A percentile compares a stretch with the other conserved stretches of the same genome.
phyloP scores from a whole-genome alignment of 257 asterid species.

The Solanum lignicaule region DNA sequence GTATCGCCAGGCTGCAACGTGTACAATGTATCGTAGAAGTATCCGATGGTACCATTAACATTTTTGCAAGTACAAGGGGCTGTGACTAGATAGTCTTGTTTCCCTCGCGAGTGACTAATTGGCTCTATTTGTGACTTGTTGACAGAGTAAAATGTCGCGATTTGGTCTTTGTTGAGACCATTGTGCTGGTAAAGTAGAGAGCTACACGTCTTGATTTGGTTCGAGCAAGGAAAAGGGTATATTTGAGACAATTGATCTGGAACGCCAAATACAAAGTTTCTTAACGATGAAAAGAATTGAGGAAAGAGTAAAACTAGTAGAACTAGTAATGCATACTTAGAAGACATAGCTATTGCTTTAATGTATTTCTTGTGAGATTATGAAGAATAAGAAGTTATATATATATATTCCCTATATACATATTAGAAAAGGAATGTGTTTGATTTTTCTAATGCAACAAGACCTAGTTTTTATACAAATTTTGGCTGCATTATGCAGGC shows the following conservation, averaged over 20 bases:
- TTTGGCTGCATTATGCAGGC: background rate
- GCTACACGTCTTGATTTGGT: conserved; percentile 27
- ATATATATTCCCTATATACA: background rate
- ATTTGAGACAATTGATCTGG: conserved; percentile 7
- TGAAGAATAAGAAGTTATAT: background rate
- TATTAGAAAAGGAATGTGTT: background rate
- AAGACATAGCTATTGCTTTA: conserved; percentile 35
- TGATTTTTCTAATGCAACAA: background rate
- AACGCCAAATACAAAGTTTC: background rate
- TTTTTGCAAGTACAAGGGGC: conserved; percentile 55
- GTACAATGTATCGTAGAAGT: conserved; percentile 52
- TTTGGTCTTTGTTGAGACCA: conserved; percentile 14
- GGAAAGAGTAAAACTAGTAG: conserved; percentile 10
- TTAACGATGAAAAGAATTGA: background rate
- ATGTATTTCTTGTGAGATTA: conserved; percentile 5
- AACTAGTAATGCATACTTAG: background rate
- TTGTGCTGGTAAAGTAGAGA: conserved; percentile 62
- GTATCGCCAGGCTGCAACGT: conserved; percentile 16
- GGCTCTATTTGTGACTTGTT: conserved; percentile 29
- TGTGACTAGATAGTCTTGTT: conserved; percentile 36
- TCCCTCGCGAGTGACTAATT: background rate
- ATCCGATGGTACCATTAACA: conserved; percentile 35
- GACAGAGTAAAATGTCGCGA: conserved; percentile 39
- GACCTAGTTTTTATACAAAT: background rate
- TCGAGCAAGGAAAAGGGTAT: conserved; percentile 36